These are phyloP conservation scores for Ophiostoma fasciatum DNA, from an alignment of 2,329 filamentous ascomycete genomes.

Conservation along the genomic window DNA sequence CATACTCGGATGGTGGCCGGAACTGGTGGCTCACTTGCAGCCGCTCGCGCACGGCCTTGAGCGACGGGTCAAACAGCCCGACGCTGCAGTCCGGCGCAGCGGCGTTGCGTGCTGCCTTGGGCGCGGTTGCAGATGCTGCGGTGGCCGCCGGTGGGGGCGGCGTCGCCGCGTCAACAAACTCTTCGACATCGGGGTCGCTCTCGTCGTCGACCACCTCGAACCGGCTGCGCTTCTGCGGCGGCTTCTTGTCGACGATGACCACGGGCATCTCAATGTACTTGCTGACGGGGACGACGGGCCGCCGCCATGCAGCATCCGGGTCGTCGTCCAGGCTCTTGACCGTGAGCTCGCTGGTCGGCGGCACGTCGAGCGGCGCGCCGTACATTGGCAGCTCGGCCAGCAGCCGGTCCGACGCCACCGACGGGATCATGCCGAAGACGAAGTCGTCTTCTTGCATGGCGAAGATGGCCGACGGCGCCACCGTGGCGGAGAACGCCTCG, in stretches of 20 bases:
- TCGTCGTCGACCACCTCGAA: conserved; percentile 64
- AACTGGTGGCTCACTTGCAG: conserved; percentile 88
- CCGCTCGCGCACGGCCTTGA: conserved; percentile 77
- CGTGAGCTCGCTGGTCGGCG: conserved; percentile 41
- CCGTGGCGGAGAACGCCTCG: too few species aligned
- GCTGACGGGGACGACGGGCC: conserved; percentile 67
- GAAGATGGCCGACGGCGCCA: conserved; percentile 67
- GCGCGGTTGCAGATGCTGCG: neutral
- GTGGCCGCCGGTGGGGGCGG: neutral
- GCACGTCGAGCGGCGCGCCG: conserved; percentile 45
- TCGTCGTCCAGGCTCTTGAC: conserved; percentile 36
- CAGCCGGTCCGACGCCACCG: conserved; percentile 59
- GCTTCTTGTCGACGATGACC: conserved; percentile 48
- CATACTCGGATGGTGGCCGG: conserved; percentile 77
- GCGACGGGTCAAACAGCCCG: conserved; percentile 77
- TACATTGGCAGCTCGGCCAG: conserved; percentile 73
- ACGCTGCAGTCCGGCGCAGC: conserved; percentile 26
- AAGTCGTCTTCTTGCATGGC: conserved; percentile 69
- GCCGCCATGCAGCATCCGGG: conserved; percentile 58
- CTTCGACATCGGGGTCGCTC: conserved; percentile 24
- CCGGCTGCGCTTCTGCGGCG: conserved; percentile 63
- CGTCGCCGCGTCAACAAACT: conserved; percentile 19
- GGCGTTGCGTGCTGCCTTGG: neutral
- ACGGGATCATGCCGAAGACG: conserved; percentile 61
- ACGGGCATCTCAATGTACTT: conserved; percentile 78